Evolutionary conservation across 192 early-diverging fungal genomes (phyloP), one percentile per base, ranked within the genome.

Genomic region (Linnemannia elongata): DNA sequence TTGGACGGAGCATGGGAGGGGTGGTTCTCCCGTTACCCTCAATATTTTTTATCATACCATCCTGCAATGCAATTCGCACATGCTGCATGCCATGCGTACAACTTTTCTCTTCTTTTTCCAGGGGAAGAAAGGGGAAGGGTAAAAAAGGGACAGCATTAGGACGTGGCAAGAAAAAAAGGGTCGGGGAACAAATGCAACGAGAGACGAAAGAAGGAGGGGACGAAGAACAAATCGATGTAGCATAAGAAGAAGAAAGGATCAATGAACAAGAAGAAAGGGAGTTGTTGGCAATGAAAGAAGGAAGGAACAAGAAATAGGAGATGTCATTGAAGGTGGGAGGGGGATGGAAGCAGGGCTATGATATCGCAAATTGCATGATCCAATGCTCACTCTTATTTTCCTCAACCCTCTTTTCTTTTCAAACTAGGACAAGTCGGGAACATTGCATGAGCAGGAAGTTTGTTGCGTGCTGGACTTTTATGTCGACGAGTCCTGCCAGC

Each of bases 391-490:
- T 24, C 27, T 66, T 30, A 66, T 66, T 66, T 63, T 66, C 60
- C 24, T 33, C 2, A 12, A 33, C 8, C 13, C 13, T 45, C 12
- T 45, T 44, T 44, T 6, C 42, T 45, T 68, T 36, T 60, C 24
- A 54, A 17, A 76, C 30, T 69, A 89, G 88, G 88, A 89, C 66
- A 81, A 84, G 33, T 24, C 35, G 17, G 88, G 88, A 33, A 85
- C 73, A 18, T 78, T 85, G 69, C 82, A 89, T 82, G 88, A 89
- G 63, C 79, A 85, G 33, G 88, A 82, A 35, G 82, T 78, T 3
- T 85, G 82, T 45, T 89, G 88, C 63, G 82, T 89, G 9, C 79
- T 89, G 24, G 88, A 89, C 74, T 89, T 89, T 79, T 89, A 89
- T 66, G 79, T 89, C 1, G 79, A 89, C 44, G 45, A 78, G 10